Base-by-base conservation (phyloP, 139 green algal species). In the Edaphochlamys debaryana region DNA sequence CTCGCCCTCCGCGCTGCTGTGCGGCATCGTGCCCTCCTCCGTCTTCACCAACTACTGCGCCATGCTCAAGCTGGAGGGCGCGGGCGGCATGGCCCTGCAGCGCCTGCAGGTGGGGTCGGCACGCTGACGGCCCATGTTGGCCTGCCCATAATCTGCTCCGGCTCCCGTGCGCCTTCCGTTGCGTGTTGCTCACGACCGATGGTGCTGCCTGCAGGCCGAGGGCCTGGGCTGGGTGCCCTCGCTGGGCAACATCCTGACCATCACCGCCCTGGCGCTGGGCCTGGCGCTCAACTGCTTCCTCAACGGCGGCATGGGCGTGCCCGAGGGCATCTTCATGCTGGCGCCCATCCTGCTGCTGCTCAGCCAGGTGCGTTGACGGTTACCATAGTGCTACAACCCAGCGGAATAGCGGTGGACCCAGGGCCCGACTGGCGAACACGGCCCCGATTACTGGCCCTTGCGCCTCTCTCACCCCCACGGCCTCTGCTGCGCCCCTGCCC, bases 331-430 rank as follows among this genome's bases (percentile, higher is more conserved):
- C 67, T 87, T 98, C 72, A 88, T 96, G 78, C 79, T 97, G 30
- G 89, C 91, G 29, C 95, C 95, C 5, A 69, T 97, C 48, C 93
- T 98, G 85, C 89, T 98, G 69, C 92, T 98, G 67, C 90, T 98
- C 8, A 92, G 78, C 64, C 92, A 93, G 50, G 72, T 79, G 72
- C 1, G 50, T 11, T 42, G 27, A 36, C 8, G 17, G 19, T 20
- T 48, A 13, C 8, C 48, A 54, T n/a, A n/a, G n/a, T n/a, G n/a
- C n/a, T n/a, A n/a, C n/a, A n/a, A n/a, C n/a, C n/a, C n/a, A n/a
- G n/a, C n/a, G n/a, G n/a, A n/a, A n/a, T n/a, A n/a, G n/a, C n/a
- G n/a, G n/a, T n/a, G n/a, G n/a, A n/a, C n/a, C n/a, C n/a, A n/a
- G n/a, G n/a, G n/a, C n/a, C n/a, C n/a, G n/a, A n/a, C n/a, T n/a